These are phyloP conservation scores for Starmerella potacharoeniae DNA, from an alignment of 805 yeast species.

Conservation along the genomic window DNA sequence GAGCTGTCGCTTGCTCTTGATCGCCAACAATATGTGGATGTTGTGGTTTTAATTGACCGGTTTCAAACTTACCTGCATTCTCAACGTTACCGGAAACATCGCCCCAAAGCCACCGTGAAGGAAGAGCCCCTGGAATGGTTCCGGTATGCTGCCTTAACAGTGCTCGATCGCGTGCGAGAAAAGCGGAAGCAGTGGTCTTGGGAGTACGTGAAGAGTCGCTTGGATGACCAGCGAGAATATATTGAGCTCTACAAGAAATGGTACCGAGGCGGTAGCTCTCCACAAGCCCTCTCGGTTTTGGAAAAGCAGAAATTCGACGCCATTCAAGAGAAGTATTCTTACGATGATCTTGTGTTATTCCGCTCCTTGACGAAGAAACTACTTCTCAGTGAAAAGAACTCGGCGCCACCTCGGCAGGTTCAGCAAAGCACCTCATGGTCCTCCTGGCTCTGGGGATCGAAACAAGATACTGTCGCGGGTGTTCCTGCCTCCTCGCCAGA, in stretches of 20 bases:
- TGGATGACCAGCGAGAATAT: conserved; percentile 63
- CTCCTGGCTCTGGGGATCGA: conserved; percentile 21
- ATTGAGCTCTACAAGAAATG: conserved; percentile 54
- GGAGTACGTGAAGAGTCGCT: conserved; percentile 60
- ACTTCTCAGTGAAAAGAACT: conserved; percentile 43
- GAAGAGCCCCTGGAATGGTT: conserved; percentile 79
- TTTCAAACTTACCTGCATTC: conserved; percentile 70
- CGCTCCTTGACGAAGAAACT: conserved; percentile 67
- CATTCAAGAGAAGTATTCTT: conserved; percentile 50
- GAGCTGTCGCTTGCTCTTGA: conserved; percentile 83
- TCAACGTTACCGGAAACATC: conserved; percentile 54
- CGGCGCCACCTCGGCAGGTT: conserved; percentile 12
- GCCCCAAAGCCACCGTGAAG: conserved; percentile 43
- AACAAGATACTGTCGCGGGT: background rate
- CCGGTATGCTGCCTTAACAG: conserved; percentile 63
- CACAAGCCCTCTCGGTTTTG: conserved; percentile 20
- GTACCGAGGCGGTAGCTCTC: conserved; percentile 30
- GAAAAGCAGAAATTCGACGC: conserved; percentile 35
- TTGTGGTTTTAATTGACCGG: conserved; percentile 68
- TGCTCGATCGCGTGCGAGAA: conserved; percentile 70
- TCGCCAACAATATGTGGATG: conserved; percentile 71
- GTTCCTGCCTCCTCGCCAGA: background rate
- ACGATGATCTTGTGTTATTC: conserved; percentile 75
- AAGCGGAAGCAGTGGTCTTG: conserved; percentile 76
- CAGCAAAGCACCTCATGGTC: conserved; percentile 18